A percentile compares a stretch with the other conserved stretches of the same genome.
Conservation (phyloP, 1,284 basidiomycete genomes). For the Microbotryomycetes sp. region DNA sequence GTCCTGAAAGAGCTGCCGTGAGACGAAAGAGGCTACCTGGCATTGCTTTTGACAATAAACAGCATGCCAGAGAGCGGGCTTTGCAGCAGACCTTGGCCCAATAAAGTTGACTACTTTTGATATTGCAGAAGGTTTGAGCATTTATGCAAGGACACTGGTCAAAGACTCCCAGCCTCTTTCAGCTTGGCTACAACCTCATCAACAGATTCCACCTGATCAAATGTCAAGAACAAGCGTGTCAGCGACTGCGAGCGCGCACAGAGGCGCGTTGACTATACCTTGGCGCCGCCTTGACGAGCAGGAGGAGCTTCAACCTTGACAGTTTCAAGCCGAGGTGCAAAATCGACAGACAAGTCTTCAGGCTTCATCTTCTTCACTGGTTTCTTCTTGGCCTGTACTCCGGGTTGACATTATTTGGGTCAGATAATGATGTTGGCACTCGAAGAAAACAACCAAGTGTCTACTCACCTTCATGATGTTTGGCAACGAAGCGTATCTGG, state of each 20-base stretch:
- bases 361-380: constrained; percentile 78
- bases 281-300: constrained; percentile 82
- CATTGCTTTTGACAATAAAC: no score
- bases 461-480: constrained; percentile 75
- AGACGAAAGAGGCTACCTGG: no score
- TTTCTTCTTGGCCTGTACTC: constrained; percentile 97
- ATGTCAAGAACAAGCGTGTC: background rate
- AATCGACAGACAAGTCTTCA: constrained; percentile 72
- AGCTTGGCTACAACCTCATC: constrained; percentile 86
- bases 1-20: no score
- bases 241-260: background rate
- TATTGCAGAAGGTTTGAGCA: no score
- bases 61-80: no score
- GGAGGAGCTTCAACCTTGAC: constrained; percentile 88
- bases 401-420: no score
- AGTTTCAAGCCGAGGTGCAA: constrained; percentile 74
- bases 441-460: background rate
- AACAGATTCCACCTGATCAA: constrained; percentile 62
- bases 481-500: constrained; percentile 86
- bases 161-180: constrained; percentile 50
- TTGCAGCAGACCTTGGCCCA: no score
- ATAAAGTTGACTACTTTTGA: no score
- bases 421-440: background rate
- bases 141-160: background rate
- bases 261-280: constrained; percentile 51